Evolutionary conservation across 345 rosid genomes (phyloP), one percentile per base, ranked within the genome.

Genomic region (Arabis hirsuta): DNA sequence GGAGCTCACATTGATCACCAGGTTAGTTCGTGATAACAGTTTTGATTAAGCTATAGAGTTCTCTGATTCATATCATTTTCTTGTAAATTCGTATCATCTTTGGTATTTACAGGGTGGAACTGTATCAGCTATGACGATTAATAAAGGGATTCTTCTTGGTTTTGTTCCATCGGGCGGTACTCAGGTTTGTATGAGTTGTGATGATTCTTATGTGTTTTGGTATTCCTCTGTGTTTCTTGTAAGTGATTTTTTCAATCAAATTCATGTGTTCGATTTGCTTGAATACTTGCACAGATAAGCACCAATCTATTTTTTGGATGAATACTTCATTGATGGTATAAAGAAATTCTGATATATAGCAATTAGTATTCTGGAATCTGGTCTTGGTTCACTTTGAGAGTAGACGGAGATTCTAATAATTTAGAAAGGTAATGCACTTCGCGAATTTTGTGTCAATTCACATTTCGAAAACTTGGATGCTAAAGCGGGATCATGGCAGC

Each of bases 1-100:
- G 99, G 97, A 65, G 99, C 99, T 79, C 97, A 86, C 75, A 87
- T 89, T 62, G 99, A 94, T 84, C 99, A 89, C 71, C 99, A 94
- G 95, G 98, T 89, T 41, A 9, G 71, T 69, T 65, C 58, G 1
- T 24, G 62, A 42, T 66, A 1, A 13, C 12, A 50, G 34, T 71
- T 46, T 42, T 64, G 44, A 52, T 65, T 14, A 31, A 64, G 71
- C 47, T 19, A 4, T 52, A 7, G 48, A 61, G 13, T 50, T 74
- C 57, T 68, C 63, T 44, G 50, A 45, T 75, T 53, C 34, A 16
- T 27, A 32, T 16, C 2, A 11, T n/a, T n/a, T n/a, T n/a, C n/a
- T 62, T 55, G 45, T 50, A 11, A 22, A 12, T 68, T 36, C 13
- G 13, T 13, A 22, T 60, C 39, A 51, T 79, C 56, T 62, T 66